Evolutionary conservation across 2,329 filamentous ascomycete genomes (phyloP), one percentile per base, ranked within the genome.

Genomic region (Penicillium janthinellum): DNA sequence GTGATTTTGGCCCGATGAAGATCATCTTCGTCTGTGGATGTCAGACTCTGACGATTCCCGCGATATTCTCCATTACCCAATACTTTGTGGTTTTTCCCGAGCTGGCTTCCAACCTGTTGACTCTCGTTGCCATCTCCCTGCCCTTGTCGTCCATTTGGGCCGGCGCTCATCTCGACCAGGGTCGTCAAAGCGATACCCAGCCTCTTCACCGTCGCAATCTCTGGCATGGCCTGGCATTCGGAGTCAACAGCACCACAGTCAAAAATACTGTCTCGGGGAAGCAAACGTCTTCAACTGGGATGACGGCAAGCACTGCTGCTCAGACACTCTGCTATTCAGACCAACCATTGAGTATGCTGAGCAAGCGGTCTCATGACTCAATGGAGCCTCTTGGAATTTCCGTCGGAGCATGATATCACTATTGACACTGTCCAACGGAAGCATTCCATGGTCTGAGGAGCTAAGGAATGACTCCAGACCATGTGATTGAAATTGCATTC

Each of bases 141-240:
- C 88, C 88, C 1, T 79, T 90, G 11, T 88, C 86, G 14, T 84
- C 86, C 17, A 81, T 90, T 64, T 90, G 88, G 88, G 88, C 88
- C 14, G 74, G 79, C 5, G 73, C 77, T 20, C 72, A 72, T 17
- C 67, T 77, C 22, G 71, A 72, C 14, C 60, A 67, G 34, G 38
- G 54, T 11, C 63, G 51, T 14, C 50, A 50, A n/a, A 47, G 54
- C 1, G 45, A 53, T 35, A 51, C 61, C n/a, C 17, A 53, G 42
- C 17, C 52, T 38, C n/a, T 39, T 7, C 61, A 56, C 12, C 61
- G 63, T 11, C 66, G 66, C 38, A 73, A 71, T 34, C 57, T 74
- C 12, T 74, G 71, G 71, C 66, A 67, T 20, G 37, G 58, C 0
- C 67, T 74, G 44, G 66, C 65, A 3, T 68, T 70, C 3, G 57